Evolutionary conservation across 139 green algal genomes (phyloP), one percentile per base, ranked within the genome.

Genomic region (Deuterostichococcus epilithicus): DNA sequence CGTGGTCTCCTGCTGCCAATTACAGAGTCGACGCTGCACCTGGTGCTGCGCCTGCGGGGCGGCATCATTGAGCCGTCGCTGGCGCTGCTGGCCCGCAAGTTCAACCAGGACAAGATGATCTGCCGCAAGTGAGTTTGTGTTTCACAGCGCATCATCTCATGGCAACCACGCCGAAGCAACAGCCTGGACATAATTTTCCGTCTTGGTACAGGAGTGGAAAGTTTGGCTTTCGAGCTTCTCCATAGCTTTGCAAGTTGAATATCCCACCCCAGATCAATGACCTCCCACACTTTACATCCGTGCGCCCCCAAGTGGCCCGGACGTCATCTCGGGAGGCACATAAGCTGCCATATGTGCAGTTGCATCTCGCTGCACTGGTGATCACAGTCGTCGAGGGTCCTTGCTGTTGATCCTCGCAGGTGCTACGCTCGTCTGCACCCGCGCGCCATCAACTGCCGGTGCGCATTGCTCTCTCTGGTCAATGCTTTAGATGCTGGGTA

Each of bases 61-160:
- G 94, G 94, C 78, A 99, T 99, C 90, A 99, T 99, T 76, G 96
- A 99, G 93, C 96, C 96, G 22, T 98, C 94, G 34, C 94, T 99
- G 75, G 90, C 96, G 84, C 94, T 94, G 76, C 92, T 99, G 60
- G 96, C 96, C 18, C 87, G 92, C 78, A 99, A 99, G 92, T 98
- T 95, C 92, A 99, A 99, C 92, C 87, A 94, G 82, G 96, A 99
- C 85, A 99, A 99, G 90, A 93, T 95, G 84, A 96, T 99, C 83
- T 99, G 96, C 94, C 93, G 96, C 89, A 99, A 98, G 95, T 98
- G 76, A 85, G 92, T 81, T 32, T 67, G 59, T 4, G 4, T 72
- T 18, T n/a, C 33, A 5, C 18, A 44, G 67, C 39, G 67, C 30
- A 72, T 18, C 15, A 23, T 70, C 20, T 13, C 10, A 33, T 73